Conservation (phyloP, 1,284 basidiomycete species). For the Austropuccinia psidii region DNA sequence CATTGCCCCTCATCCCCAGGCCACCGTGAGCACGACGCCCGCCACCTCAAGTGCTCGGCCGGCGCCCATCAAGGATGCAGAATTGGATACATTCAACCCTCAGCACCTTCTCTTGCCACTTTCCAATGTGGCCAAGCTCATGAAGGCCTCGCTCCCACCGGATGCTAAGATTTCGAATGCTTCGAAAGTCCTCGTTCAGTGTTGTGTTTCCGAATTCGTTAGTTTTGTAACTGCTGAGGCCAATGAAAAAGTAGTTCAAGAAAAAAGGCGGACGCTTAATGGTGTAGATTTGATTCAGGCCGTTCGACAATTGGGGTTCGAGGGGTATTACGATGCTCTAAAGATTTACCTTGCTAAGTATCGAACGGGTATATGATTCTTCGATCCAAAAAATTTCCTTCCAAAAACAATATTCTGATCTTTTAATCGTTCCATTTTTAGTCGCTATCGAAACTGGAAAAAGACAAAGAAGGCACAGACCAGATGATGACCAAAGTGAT, state of each 20-base stretch:
- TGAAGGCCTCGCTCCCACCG: constrained; percentile 12
- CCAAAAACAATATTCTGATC: neutral
- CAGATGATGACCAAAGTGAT: constrained; percentile 1
- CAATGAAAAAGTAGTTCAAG: neutral
- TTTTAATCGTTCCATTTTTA: neutral
- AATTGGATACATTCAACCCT: constrained; percentile 82
- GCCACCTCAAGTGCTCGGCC: neutral
- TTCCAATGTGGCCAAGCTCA: constrained; percentile 7
- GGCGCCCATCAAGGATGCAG: constrained; percentile 64
- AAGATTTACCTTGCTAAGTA: constrained; percentile 32
- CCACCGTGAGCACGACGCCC: neutral
- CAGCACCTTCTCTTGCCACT: constrained; percentile 77
- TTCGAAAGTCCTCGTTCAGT: constrained; percentile 19
- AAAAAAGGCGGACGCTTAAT: constrained; percentile 19
- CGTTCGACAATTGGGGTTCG: constrained; percentile 11
- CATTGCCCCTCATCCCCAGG: neutral
- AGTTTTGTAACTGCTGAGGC: constrained; percentile 15
- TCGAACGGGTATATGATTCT: constrained; percentile 3
- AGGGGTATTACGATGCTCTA: constrained; percentile 22
- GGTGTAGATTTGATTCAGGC: constrained; percentile 19
- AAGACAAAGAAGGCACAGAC: constrained; percentile 3
- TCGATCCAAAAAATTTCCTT: neutral
- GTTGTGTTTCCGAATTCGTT: constrained; percentile 29
- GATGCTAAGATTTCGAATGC: constrained; percentile 31
- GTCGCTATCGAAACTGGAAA: constrained; percentile 23